Evolutionary conservation across 805 yeast species (phyloP).

Genomic region (Teunomyces aglyptinius): DNA sequence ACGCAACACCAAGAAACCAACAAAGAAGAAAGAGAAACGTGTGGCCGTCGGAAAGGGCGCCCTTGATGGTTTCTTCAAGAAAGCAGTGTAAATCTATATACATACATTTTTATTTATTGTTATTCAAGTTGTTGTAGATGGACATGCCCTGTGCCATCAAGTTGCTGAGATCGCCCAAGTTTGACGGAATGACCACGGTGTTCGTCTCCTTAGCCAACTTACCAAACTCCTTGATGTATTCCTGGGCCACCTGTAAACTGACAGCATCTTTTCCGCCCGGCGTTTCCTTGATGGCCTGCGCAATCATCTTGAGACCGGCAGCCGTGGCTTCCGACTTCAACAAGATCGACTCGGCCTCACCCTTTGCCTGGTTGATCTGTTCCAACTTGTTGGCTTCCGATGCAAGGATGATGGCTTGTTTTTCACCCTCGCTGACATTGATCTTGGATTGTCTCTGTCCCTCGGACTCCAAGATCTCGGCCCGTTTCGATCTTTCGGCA

Average conservation of each 20-base stretch:
- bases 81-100: slow-evolving; percentile 18
- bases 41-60: slow-evolving; percentile 66
- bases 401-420: slow-evolving; percentile 65
- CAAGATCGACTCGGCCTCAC: slow-evolving; percentile 69
- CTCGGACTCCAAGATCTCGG: slow-evolving; percentile 83
- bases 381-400: slow-evolving; percentile 69
- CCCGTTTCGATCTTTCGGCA: slow-evolving; percentile 83
- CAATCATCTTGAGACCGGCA: slow-evolving; percentile 60
- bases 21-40: slow-evolving; percentile 30
- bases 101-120: not conserved
- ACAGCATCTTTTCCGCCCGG: slow-evolving; percentile 78
- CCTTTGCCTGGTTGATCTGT: slow-evolving; percentile 65
- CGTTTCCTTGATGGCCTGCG: slow-evolving; percentile 63
- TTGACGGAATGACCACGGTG: slow-evolving; percentile 75
- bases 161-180: slow-evolving; percentile 68
- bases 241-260: slow-evolving; percentile 75
- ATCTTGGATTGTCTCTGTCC: slow-evolving; percentile 78
- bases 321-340: slow-evolving; percentile 73
- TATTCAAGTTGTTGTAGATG: slow-evolving; percentile 55
- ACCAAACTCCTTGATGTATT: slow-evolving; percentile 77
- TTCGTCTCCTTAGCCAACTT: slow-evolving; percentile 80
- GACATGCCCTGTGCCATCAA: slow-evolving; percentile 77
- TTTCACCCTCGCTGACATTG: slow-evolving; percentile 82
- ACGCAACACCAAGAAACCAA: slow-evolving; percentile 20
- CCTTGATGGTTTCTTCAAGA: slow-evolving; percentile 64